phyloP scores from a whole-genome alignment of 1,139 yeast species.

The Arxiozyma telluris region DNA sequence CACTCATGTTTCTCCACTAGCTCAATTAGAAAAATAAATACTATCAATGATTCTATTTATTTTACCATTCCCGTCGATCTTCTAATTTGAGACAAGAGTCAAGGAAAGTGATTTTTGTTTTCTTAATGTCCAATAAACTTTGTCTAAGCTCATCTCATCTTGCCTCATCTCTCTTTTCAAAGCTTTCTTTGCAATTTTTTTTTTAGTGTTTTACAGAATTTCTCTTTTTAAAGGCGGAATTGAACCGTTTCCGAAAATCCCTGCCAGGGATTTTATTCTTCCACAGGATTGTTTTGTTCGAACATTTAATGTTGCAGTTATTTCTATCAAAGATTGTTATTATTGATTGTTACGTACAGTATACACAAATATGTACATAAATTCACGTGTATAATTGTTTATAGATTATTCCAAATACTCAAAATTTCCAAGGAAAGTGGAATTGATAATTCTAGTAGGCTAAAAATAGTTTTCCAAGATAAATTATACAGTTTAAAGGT shows the following conservation, averaged over 20 bases:
- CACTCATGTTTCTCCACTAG: neutral
- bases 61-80: neutral
- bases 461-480: neutral
- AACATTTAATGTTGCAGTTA: neutral
- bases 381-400: too few species aligned
- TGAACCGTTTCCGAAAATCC: neutral
- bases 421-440: too few species aligned
- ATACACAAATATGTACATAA: too few species aligned
- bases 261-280: neutral
- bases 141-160: conserved; percentile 3
- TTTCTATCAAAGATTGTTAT: too few species aligned
- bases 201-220: neutral
- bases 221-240: too few species aligned
- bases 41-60: too few species aligned
- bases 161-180: conserved; percentile 6
- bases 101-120: too few species aligned
- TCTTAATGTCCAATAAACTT: too few species aligned
- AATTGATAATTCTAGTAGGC: neutral
- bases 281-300: neutral
- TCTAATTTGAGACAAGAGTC: neutral
- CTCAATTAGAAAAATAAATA: neutral
- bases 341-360: neutral
- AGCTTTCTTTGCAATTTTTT: neutral
- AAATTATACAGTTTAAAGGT: neutral
- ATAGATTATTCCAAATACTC: neutral